These are phyloP conservation scores for Chamaenerion angustifolium DNA, from an alignment of 345 rosid genomes.

Conservation along the genomic window DNA sequence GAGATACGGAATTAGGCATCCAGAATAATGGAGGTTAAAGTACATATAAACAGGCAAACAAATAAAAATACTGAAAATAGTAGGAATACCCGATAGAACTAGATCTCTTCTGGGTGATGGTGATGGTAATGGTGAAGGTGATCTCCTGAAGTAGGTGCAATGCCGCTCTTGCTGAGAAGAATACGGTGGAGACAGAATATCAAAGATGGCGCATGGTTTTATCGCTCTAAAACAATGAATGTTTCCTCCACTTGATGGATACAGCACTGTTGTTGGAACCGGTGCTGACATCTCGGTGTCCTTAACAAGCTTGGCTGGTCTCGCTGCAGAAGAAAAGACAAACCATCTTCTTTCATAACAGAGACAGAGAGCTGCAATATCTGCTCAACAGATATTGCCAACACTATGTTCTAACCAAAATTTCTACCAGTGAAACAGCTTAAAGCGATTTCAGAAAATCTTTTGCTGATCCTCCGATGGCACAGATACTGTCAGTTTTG, in stretches of 20 bases:
- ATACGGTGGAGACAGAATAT: slow-evolving; percentile 39
- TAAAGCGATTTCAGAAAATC: too few relatives aligned
- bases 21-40: too few relatives aligned
- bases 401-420: too few relatives aligned
- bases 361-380: too few relatives aligned
- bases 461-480: too few relatives aligned
- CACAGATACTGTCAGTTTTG: too few relatives aligned
- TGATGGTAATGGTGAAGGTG: not conserved
- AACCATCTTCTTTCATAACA: not conserved
- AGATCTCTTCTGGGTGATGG: not conserved
- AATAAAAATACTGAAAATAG: slow-evolving; percentile 26
- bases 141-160: slow-evolving; percentile 34
- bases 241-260: slow-evolving; percentile 76
- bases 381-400: too few relatives aligned
- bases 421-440: too few relatives aligned
- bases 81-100: slow-evolving; percentile 21
- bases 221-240: slow-evolving; percentile 61
- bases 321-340: slow-evolving; percentile 33
- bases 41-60: not conserved
- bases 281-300: slow-evolving; percentile 62
- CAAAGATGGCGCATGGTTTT: slow-evolving; percentile 41
- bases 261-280: slow-evolving; percentile 41
- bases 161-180: slow-evolving; percentile 29
- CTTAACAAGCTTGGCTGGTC: slow-evolving; percentile 62
- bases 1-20: too few relatives aligned